Evolutionary conservation across 2,329 filamentous ascomycete genomes (phyloP).

Genomic region (Fusarium coicis): DNA sequence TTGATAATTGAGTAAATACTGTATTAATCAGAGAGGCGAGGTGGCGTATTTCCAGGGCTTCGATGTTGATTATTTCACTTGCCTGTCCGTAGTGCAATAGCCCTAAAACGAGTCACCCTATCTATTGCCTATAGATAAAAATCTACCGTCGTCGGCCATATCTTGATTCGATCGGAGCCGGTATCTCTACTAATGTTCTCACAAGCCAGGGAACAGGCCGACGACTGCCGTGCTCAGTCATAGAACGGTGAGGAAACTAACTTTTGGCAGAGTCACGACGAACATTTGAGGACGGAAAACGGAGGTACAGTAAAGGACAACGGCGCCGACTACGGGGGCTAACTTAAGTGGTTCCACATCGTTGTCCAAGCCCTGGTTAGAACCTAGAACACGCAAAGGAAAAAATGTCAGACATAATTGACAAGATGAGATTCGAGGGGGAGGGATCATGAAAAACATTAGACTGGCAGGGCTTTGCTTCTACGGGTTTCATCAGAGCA

Average conservation of each 20-base stretch:
- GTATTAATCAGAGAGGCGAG: slow-evolving; percentile 5
- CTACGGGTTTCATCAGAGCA: neutral
- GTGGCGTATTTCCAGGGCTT: slow-evolving; percentile 4
- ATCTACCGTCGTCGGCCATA: slow-evolving; percentile 5
- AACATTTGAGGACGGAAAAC: slow-evolving; percentile 24
- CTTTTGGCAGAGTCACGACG: slow-evolving; percentile 3
- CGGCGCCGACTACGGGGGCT: slow-evolving; percentile 36
- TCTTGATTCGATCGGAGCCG: slow-evolving; percentile 1
- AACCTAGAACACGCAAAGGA: slow-evolving; percentile 15
- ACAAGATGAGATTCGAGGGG: slow-evolving; percentile 27
- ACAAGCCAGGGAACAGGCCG: slow-evolving; percentile 18
- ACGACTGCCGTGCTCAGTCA: slow-evolving; percentile 31
- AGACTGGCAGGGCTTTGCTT: neutral
- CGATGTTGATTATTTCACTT: neutral
- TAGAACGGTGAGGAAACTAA: slow-evolving; percentile 3
- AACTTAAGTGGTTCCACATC: slow-evolving; percentile 25
- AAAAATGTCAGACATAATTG: slow-evolving; percentile 30
- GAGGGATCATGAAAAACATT: slow-evolving; percentile 1
- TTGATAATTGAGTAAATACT: slow-evolving; percentile 20
- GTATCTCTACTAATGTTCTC: neutral
- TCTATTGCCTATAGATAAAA: neutral
- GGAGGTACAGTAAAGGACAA: slow-evolving; percentile 23
- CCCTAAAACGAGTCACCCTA: slow-evolving; percentile 23
- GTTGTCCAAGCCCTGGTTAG: slow-evolving; percentile 16
- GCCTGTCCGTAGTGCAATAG: slow-evolving; percentile 8